Evolutionary conservation across 2,329 filamentous ascomycete species (phyloP).

Genomic region (Xylariomycetidae sp.): DNA sequence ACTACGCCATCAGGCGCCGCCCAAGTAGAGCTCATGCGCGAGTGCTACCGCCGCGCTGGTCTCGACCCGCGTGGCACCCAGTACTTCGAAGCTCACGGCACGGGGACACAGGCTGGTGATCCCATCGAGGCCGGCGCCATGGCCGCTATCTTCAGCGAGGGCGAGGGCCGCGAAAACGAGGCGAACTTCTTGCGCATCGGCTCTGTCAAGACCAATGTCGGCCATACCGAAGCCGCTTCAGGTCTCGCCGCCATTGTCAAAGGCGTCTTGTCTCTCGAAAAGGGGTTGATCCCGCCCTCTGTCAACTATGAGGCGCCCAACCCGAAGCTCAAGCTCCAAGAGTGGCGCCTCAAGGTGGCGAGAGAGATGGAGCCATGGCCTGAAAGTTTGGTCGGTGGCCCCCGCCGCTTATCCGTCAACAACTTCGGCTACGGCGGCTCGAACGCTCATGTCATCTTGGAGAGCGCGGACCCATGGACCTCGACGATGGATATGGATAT

Average conservation of each 20-base stretch:
- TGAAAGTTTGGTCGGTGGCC: too few relatives aligned
- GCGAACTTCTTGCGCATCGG: slow-evolving; percentile 21
- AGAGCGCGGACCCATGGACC: too few relatives aligned
- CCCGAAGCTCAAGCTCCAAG: slow-evolving; percentile 9
- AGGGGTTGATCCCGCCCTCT: slow-evolving; percentile 19
- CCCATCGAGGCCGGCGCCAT: slow-evolving; percentile 18
- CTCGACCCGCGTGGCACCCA: slow-evolving; percentile 3
- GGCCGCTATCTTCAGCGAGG: slow-evolving; percentile 14
- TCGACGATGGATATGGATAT: too few relatives aligned
- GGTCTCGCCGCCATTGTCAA: slow-evolving; percentile 24
- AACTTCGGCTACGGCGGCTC: too few relatives aligned
- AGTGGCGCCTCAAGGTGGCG: too few relatives aligned
- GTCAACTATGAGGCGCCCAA: slow-evolving; percentile 21
- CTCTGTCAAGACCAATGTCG: slow-evolving; percentile 19
- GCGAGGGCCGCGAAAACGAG: slow-evolving; percentile 14
- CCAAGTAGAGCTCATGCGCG: slow-evolving; percentile 8
- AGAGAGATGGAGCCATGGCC: too few relatives aligned
- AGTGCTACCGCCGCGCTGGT: slow-evolving; percentile 4
- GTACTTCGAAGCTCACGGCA: slow-evolving; percentile 10
- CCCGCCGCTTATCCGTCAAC: too few relatives aligned
- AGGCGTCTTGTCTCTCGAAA: slow-evolving; percentile 20
- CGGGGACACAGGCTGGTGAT: slow-evolving; percentile 8
- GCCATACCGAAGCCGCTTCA: slow-evolving; percentile 19
- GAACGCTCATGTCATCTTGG: too few relatives aligned
- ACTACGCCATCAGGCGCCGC: slow-evolving; percentile 7